Evolutionary conservation across 345 rosid species (phyloP).

Genomic region (Lepidium africanum): DNA sequence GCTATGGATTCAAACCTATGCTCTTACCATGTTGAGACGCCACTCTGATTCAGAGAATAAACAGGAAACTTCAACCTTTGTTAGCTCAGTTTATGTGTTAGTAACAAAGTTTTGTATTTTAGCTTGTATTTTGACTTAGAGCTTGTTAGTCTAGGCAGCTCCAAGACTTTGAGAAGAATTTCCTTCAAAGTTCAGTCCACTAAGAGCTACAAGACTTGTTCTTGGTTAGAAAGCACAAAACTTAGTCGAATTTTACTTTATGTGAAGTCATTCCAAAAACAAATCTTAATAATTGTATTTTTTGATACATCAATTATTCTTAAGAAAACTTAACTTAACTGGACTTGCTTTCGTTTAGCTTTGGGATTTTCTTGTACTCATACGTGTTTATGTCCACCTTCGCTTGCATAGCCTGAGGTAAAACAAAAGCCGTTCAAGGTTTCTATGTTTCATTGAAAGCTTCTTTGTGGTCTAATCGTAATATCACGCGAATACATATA

Average conservation of each 20-base stretch:
- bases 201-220: neutral
- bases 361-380: slow-evolving; percentile 82
- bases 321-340: neutral
- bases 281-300: neutral
- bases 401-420: slow-evolving; percentile 55
- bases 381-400: slow-evolving; percentile 73
- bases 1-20: neutral
- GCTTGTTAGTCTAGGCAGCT: neutral
- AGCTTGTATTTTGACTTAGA: neutral
- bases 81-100: neutral
- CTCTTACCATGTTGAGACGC: neutral
- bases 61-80: neutral
- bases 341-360: slow-evolving; percentile 56
- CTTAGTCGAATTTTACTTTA: neutral
- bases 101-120: neutral
- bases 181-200: too few relatives aligned
- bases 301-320: neutral
- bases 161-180: too few relatives aligned
- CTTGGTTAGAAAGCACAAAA: neutral
- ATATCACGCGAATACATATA: neutral
- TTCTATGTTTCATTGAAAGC: neutral
- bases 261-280: neutral
- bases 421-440: neutral
- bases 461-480: neutral
- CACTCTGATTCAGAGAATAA: neutral